phyloP scores from a whole-genome alignment of 2,329 filamentous ascomycete species.

The Eurotiales sp. region DNA sequence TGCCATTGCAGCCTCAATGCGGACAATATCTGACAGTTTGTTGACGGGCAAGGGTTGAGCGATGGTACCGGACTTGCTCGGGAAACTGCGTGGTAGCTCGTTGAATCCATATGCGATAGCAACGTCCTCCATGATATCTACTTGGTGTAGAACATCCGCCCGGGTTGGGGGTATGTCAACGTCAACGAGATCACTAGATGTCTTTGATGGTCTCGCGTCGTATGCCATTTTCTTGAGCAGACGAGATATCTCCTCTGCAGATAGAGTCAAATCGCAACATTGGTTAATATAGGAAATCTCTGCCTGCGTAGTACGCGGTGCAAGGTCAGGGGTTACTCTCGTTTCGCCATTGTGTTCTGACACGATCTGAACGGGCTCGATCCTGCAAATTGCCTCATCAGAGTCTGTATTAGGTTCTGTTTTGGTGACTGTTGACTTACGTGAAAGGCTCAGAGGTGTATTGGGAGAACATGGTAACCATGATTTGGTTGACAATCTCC shows the following conservation, averaged over 20 bases:
- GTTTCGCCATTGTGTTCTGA: slow-evolving; percentile 87
- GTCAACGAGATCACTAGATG: slow-evolving; percentile 68
- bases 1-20: slow-evolving; percentile 83
- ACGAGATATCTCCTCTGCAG: slow-evolving; percentile 70
- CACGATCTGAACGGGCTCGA: slow-evolving; percentile 89
- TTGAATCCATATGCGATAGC: slow-evolving; percentile 98
- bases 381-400: slow-evolving; percentile 32
- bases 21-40: slow-evolving; percentile 89
- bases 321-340: slow-evolving; percentile 74
- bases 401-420: not conserved
- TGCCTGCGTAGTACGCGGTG: slow-evolving; percentile 71
- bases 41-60: slow-evolving; percentile 87
- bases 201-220: slow-evolving; percentile 68
- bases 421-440: slow-evolving; percentile 29
- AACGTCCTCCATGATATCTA: slow-evolving; percentile 97
- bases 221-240: slow-evolving; percentile 88
- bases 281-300: slow-evolving; percentile 92
- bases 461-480: slow-evolving; percentile 94
- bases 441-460: slow-evolving; percentile 88
- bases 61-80: slow-evolving; percentile 79
- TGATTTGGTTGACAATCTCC: slow-evolving; percentile 90
- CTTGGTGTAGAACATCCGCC: slow-evolving; percentile 92
- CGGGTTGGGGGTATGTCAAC: slow-evolving; percentile 83
- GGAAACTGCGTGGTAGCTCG: slow-evolving; percentile 81
- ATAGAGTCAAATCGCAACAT: slow-evolving; percentile 77